Base-by-base conservation (phyloP, 306 rosid species). In the Prunus salicina region DNA sequence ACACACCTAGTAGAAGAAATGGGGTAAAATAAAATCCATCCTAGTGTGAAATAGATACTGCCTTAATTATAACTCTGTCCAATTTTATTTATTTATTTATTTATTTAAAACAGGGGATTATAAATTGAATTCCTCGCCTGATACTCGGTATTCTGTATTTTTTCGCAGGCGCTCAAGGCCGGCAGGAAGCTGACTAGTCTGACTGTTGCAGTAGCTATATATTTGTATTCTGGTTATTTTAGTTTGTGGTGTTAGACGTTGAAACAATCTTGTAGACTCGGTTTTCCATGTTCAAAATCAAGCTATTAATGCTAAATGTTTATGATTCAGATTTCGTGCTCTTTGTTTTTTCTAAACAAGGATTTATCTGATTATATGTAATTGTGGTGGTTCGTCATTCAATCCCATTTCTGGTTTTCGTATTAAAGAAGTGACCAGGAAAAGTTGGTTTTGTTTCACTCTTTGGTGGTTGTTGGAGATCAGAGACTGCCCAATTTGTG, bases 141-240 rank as follows among this genome's bases (percentile, higher is more conserved):
- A 47, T 32, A 47, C 13, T 27, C 53, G 5, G 19, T 46, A 9
- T 46, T 80, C 84, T 57, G 14, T 27, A 13, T 73, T 9, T 53
- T 61, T 19, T 20, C 75, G 66, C 79, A 86, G 88, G 91, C 55
- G 25, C 84, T 76, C 43, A 45, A 68, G 64, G 50, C 73, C 62
- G 55, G 75, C 69, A 24, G 84, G 84, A 79, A 73, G 81, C 81
- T 85, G 87, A 71, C 76, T 56, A 73, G 57, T 49, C 32, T 79
- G 74, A 82, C 82, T 66, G 72, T 86, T 75, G 72, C 75, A 66
- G 53, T 62, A 64, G 80, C 76, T 20, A 53, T 0, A 38, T 38
- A 38, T 58, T 52, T 49, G 58, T 69, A 50, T 63, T 72, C 16
- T 72, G 66, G 68, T 67, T 73, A 72, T 68, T 79, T 64, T 73